Conservation (phyloP, 768 basidiomycete species). For the Lanmaoa pseudosensibilis region DNA sequence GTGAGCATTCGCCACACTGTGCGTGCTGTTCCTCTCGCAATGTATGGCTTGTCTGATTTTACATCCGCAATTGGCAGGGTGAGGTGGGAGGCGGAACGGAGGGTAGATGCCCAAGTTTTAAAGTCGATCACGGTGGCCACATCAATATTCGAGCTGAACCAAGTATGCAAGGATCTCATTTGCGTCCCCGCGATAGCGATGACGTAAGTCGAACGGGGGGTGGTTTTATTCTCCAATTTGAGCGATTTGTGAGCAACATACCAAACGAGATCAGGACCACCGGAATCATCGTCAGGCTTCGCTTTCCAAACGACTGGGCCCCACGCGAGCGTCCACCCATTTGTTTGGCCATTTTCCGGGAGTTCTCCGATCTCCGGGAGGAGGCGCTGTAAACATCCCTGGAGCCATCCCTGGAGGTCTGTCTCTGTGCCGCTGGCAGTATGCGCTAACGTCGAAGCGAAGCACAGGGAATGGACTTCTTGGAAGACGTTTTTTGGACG, state of each 20-base stretch:
- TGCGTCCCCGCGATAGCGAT: conserved; percentile 13
- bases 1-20: conserved; percentile 3
- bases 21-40: conserved; percentile 1
- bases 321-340: conserved; percentile 10
- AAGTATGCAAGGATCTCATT: background rate
- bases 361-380: background rate
- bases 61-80: background rate
- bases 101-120: conserved; percentile 2
- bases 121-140: conserved; percentile 6
- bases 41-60: background rate
- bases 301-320: conserved; percentile 12
- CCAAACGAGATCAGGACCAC: conserved; percentile 11
- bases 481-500: background rate
- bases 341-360: too few relatives aligned
- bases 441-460: background rate
- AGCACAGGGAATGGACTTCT: conserved; percentile 4
- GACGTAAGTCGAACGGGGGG: conserved; percentile 6
- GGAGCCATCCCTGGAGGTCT: background rate
- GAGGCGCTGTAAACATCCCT: background rate
- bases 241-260: conserved; percentile 9
- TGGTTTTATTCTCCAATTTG: background rate
- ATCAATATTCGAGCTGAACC: conserved; percentile 8
- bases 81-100: background rate
- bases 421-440: background rate
- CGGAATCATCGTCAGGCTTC: background rate